Conservation (phyloP, 2,329 filamentous ascomycete species). For the Phialophora verrucosa region DNA sequence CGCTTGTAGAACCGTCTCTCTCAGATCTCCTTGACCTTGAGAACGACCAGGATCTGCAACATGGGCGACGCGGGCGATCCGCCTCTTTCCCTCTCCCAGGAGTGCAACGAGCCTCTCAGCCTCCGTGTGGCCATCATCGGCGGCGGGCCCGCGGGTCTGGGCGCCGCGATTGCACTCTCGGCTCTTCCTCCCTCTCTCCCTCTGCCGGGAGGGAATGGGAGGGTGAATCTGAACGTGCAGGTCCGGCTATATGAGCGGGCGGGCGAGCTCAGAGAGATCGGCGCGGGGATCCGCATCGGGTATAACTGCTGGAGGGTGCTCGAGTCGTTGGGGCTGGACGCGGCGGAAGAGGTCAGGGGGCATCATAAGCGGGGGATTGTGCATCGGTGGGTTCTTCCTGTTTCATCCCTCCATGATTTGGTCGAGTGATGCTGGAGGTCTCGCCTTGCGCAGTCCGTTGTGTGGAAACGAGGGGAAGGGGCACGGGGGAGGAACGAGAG, state of each 20-base stretch:
- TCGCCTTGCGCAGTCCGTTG: too few relatives aligned
- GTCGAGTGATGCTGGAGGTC: too few relatives aligned
- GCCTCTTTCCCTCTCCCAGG: background rate
- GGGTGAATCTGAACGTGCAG: constrained; percentile 45
- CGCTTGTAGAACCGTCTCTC: too few relatives aligned
- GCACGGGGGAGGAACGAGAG: too few relatives aligned
- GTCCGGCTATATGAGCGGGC: constrained; percentile 56
- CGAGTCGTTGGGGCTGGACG: constrained; percentile 49
- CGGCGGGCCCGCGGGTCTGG: constrained; percentile 49
- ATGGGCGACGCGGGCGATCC: background rate
- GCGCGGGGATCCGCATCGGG: constrained; percentile 56
- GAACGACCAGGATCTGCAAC: background rate
- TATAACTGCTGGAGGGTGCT: constrained; percentile 57
- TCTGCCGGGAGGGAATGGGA: background rate
- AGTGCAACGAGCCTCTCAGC: background rate
- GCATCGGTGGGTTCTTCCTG: constrained; percentile 37
- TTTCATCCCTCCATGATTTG: too few relatives aligned
- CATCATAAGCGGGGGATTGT: constrained; percentile 44
- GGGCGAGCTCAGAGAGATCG: constrained; percentile 53
- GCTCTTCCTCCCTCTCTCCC: constrained; percentile 36
- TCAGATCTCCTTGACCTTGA: too few relatives aligned
- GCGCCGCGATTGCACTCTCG: constrained; percentile 54
- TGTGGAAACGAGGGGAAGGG: too few relatives aligned
- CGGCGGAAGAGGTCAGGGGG: constrained; percentile 47
- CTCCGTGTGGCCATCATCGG: constrained; percentile 48